These are phyloP conservation scores for Diplodia sapinea DNA, from an alignment of 2,329 filamentous ascomycete species.

Conservation along the genomic window DNA sequence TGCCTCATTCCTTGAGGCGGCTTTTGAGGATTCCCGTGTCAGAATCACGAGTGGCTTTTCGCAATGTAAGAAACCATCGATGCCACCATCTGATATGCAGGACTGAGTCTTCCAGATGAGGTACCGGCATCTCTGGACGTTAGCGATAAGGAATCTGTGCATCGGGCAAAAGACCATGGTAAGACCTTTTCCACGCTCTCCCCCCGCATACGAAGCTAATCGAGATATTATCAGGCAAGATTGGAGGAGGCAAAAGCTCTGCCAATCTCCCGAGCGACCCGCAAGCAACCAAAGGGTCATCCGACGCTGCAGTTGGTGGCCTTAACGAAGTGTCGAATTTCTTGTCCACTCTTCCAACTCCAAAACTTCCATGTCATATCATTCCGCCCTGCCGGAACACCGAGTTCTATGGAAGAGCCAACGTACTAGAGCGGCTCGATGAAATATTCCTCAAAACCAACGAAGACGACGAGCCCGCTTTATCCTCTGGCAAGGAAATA, in stretches of 20 bases:
- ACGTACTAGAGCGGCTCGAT: not conserved
- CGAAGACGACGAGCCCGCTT: not conserved
- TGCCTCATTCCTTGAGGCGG: not conserved
- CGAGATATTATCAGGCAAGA: not conserved
- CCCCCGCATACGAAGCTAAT: too few relatives aligned
- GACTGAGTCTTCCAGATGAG: not conserved
- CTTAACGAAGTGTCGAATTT: not conserved
- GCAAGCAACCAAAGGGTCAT: not conserved
- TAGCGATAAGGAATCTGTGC: not conserved
- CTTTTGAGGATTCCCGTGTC: not conserved
- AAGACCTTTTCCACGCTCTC: not conserved
- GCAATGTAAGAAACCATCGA: not conserved
- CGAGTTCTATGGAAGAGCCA: not conserved
- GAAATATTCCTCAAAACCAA: not conserved
- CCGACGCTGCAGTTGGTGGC: not conserved
- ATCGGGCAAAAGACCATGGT: not conserved
- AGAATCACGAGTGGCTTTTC: not conserved
- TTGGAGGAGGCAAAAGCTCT: not conserved
- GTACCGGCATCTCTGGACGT: conserved; percentile 1
- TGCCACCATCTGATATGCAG: not conserved
- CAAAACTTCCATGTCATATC: not conserved
- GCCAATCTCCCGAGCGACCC: not conserved
- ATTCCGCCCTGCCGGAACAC: not conserved
- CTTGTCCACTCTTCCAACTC: not conserved
- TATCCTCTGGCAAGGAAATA: not conserved